Evolutionary conservation across 2,329 filamentous ascomycete genomes (phyloP), one percentile per base, ranked within the genome.

Genomic region (Pseudogymnoascus sp.): DNA sequence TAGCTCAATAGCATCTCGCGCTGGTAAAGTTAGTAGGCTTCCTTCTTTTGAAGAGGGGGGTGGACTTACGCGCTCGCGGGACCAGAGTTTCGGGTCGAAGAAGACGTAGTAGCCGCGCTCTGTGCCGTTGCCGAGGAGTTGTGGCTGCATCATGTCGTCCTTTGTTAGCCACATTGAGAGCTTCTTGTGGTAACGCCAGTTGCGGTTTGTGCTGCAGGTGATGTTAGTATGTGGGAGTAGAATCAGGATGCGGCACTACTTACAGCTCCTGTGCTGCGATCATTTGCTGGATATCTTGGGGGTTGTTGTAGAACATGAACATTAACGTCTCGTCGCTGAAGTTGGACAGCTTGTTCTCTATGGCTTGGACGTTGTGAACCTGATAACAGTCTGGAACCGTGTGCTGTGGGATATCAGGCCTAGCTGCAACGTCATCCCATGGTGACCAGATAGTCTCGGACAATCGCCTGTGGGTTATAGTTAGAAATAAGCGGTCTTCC

Each of bases 151-250:
- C 66, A 83, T 76, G 62, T 87, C 84, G 68, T 87, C 85, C 72
- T 87, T 87, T 4, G 85, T 87, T 59, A 88, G 74, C 85, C 85
- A 88, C 25, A 87, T 73, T 66, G 84, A 82, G 25, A 85, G 74
- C 71, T 85, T 85, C 75, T 87, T 87, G 71, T 88, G 85, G 81
- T 85, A 88, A 64, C 85, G 77, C 85, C 85, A 88, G 71, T 86
- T 86, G 18, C 85, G 80, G 63, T 80, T 80, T 67, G 84, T 82
- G 45, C 84, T 87, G 62, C 7, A 9, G 45, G 52, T 31, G 29
- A 39, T 13, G 58, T 67, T 62, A 67, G 61, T 37, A 52, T 27
- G 13, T 9, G 42, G 15, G 40, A 3, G 6, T 6, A 31, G 8
- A n/a, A 27, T 48, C 40, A 1, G 27, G 10, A 7, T 9, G 25